Evolutionary conservation across 2,329 filamentous ascomycete genomes (phyloP), one percentile per base, ranked within the genome.

Genomic region (Penicillium nordicum): DNA sequence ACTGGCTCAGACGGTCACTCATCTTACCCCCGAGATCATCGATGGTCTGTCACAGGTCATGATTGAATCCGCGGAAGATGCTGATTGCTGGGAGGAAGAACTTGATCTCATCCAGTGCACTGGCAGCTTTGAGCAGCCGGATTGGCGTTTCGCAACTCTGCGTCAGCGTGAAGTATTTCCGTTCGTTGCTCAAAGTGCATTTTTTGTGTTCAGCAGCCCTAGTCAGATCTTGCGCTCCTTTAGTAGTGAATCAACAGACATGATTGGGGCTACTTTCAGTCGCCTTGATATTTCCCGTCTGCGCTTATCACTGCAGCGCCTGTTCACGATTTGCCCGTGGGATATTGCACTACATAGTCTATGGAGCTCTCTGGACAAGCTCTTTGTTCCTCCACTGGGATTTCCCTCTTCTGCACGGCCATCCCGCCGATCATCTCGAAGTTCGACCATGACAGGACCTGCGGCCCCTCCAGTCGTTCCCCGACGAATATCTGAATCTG

Each of bases 121-220:
- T 44, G 74, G 74, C 10, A 72, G 65, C 40, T 70, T 71, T 40
- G 73, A 76, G 10, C 67, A 70, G 29, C 68, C 69, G 6, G 70
- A 74, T 29, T 76, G 73, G 72, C 64, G 60, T 42, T 72, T 69
- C 63, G 72, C 74, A 43, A 73, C 73, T n/a, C 53, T 58, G 38
- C 64, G 65, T 5, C 74, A 77, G 55, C 71, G 72, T 18, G 62
- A 71, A 42, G 69, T 65, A 16, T 76, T 74, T 49, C 66, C 73
- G 5, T 79, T 78, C 57, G 57, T 78, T 49, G 68, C 71, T 8
- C 78, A 79, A 57, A 79, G 76, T 52, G 68, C 78, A 1, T 76
- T 73, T 55, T 80, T 74, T 57, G 70, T 75, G 14, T 58, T 80
- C 43, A 73, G 77, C 58, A 73, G 67, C 50, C 69, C 74, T 23